phyloP scores from a whole-genome alignment of 106 monocot species.

The Alisma plantagoaquatica region DNA sequence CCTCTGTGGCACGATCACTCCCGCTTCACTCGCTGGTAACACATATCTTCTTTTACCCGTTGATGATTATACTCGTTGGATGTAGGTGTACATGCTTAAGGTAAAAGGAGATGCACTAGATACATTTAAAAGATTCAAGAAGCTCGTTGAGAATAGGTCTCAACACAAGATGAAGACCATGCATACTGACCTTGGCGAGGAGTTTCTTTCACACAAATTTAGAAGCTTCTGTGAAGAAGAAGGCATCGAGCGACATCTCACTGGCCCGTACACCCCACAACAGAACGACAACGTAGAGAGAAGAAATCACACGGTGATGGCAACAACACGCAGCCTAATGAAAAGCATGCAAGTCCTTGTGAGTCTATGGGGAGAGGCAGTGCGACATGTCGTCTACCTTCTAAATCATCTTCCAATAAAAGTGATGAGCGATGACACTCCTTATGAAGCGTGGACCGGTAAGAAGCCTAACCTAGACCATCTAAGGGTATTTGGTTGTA shows the following conservation, averaged over 20 bases:
- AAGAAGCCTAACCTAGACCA: slow-evolving; percentile 1
- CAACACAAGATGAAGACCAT: not conserved
- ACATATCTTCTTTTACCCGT: not conserved
- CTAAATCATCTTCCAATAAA: slow-evolving; percentile 12
- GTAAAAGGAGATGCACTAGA: not conserved
- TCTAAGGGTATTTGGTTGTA: not conserved
- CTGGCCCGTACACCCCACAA: slow-evolving; percentile 5
- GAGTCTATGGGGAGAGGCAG: slow-evolving; percentile 15
- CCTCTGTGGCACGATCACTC: slow-evolving; percentile 8
- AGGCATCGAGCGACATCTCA: slow-evolving; percentile 12
- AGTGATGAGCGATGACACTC: slow-evolving; percentile 12
- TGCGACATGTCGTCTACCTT: slow-evolving; percentile 8
- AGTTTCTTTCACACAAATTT: too few species aligned
- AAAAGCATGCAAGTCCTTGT: slow-evolving; percentile 10
- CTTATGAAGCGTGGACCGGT: slow-evolving; percentile 16
- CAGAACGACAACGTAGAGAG: slow-evolving; percentile 13
- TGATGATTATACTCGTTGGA: slow-evolving; percentile 2
- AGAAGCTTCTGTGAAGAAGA: not conserved
- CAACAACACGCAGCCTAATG: slow-evolving; percentile 3
- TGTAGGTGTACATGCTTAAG: slow-evolving; percentile 3
- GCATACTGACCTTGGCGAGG: not conserved
- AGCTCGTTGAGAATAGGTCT: not conserved
- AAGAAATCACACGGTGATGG: slow-evolving; percentile 8
- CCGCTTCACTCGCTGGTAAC: slow-evolving; percentile 4
- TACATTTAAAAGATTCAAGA: not conserved